Percentiles rank a stretch among this genome's conserved stretches.
Conservation (phyloP, 495 filamentous ascomycete genomes). For the Tuber microsphaerosporum region DNA sequence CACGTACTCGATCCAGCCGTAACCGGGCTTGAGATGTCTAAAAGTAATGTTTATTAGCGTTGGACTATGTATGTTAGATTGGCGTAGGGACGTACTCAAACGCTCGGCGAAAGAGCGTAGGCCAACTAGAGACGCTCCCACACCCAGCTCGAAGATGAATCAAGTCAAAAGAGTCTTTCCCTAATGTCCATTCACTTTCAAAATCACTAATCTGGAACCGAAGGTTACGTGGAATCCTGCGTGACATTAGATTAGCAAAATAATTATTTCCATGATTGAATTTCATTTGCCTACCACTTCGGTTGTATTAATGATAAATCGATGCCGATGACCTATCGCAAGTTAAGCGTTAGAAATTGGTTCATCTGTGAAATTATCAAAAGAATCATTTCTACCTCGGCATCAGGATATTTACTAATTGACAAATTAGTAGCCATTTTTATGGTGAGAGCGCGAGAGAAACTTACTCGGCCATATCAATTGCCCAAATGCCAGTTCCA, state of each 20-base stretch:
- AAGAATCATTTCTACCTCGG: constrained; percentile 43
- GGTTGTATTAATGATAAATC: constrained; percentile 81
- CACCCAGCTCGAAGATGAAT: constrained; percentile 76
- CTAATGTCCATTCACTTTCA: constrained; percentile 71
- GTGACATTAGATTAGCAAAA: not conserved
- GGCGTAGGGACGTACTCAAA: constrained; percentile 51
- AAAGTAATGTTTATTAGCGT: constrained; percentile 18
- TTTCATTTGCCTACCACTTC: constrained; percentile 49
- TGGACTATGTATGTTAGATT: not conserved
- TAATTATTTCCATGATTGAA: not conserved
- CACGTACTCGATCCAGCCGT: constrained; percentile 78
- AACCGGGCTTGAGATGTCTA: constrained; percentile 71
- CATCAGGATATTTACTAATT: constrained; percentile 52
- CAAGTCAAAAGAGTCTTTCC: constrained; percentile 71
- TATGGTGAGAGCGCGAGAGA: not conserved
- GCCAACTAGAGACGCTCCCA: constrained; percentile 75
- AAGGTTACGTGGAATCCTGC: constrained; percentile 64
- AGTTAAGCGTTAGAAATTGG: constrained; percentile 9
- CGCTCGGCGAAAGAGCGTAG: constrained; percentile 61
- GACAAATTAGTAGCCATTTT: constrained; percentile 13
- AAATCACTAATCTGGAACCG: constrained; percentile 68
- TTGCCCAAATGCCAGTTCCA: constrained; percentile 87
- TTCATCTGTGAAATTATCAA: not conserved
- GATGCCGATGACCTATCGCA: constrained; percentile 57
- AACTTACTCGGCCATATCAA: constrained; percentile 73